Base-by-base conservation (phyloP, 1,139 yeast genomes). In the Diutina ranongensis region DNA sequence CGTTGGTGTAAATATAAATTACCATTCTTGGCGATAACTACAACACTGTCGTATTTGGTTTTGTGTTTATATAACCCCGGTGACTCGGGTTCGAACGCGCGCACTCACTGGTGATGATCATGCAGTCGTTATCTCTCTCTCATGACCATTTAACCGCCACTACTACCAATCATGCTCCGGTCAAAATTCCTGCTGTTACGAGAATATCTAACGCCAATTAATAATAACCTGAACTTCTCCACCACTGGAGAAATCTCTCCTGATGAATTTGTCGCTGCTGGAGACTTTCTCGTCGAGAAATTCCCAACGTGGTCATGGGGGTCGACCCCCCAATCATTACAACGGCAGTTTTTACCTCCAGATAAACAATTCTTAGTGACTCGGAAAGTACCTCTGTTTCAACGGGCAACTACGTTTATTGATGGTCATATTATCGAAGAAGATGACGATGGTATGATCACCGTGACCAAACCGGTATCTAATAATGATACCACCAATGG, bases 221-320 rank as follows among this genome's bases (percentile, higher is more conserved):
- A 80, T 45, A 87, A 88, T 61, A 75, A 69, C 19, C 87, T 97
- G 25, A 86, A 92, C 40, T 92, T 88, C 64, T 71, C 78, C 47
- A 65, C 73, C 45, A 85, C 96, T 0, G 98, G 98, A 3, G 94
- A 89, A 60, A 81, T 92, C 47, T 83, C 95, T 1, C 97, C 97
- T 2, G 95, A 85, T 49, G 97, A 89, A 60, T 89, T 88, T 63
- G 88, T 87, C 9, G 71, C 68, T 47, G 96, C 97, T 4, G 97
- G 97, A n/a, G 96, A 89, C 57, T 88, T 85, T 59, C 66, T 92
- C 50, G 92, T 82, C 34, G 80, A 78, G 62, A 85, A 85, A 68
- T 92, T 94, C 61, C 97, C 98, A 1, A 94, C 97, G 0, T 92
- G 99, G 98, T 78, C 80, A 52, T 92, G 99, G 98, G 72, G 82